A percentile compares a stretch with the other conserved stretches of the same genome.
Evolutionary conservation across 2,329 filamentous ascomycete genomes (phyloP).

Genomic region (Grosmannia huntii): DNA sequence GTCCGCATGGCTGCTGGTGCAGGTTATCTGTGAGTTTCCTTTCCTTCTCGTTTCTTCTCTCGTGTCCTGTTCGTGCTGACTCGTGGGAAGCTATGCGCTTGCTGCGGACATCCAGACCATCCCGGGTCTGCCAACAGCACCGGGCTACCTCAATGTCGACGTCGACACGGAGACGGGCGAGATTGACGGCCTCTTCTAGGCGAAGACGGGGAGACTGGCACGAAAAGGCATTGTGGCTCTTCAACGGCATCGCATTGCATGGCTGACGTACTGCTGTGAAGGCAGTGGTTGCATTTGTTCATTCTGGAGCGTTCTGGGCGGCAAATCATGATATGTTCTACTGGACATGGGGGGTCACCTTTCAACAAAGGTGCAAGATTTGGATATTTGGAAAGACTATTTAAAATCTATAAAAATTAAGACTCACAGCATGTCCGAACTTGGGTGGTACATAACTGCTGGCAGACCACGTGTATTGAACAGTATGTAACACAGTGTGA

Average conservation of each 20-base stretch:
- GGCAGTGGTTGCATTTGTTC: background rate
- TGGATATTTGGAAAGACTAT: background rate
- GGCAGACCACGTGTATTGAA: background rate
- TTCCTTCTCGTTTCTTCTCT: background rate
- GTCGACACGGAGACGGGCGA: conserved; percentile 71
- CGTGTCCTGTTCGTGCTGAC: conserved; percentile 20
- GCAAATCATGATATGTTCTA: background rate
- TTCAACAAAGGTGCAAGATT: conserved; percentile 12
- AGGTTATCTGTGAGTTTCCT: conserved; percentile 62
- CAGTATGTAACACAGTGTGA: background rate
- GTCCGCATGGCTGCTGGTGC: conserved; percentile 89
- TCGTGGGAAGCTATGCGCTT: conserved; percentile 55
- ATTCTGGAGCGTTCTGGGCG: background rate
- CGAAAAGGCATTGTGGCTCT: conserved; percentile 6
- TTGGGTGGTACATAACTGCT: background rate
- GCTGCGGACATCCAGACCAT: conserved; percentile 98
- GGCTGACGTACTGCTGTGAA: background rate
- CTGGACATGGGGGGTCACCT: conserved; percentile 4
- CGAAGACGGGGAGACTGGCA: background rate
- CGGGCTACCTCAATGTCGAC: conserved; percentile 90
- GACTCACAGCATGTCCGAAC: no score
- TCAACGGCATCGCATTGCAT: conserved; percentile 11
- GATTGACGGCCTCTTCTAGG: conserved; percentile 78
- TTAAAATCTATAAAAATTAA: background rate
- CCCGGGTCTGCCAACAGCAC: conserved; percentile 85